Conservation (phyloP, 441 rosid species). For the Biscutella laevigata region DNA sequence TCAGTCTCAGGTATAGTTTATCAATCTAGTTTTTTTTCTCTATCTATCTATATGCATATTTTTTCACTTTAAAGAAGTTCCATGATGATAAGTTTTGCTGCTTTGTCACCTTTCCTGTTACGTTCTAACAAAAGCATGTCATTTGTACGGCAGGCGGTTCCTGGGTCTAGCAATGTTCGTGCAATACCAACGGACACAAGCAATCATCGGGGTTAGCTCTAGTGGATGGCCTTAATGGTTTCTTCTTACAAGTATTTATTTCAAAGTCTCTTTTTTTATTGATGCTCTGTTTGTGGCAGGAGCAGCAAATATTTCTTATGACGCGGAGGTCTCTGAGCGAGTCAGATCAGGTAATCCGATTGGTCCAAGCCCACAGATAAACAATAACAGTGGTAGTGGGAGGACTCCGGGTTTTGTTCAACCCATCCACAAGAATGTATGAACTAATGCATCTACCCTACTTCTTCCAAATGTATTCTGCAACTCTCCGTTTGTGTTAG, state of each 20-base stretch:
- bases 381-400: conserved; percentile 45
- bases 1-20: conserved; percentile 43
- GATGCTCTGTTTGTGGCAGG: conserved; percentile 40
- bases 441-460: conserved; percentile 16
- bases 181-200: conserved; percentile 42
- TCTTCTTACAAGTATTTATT: conserved; percentile 1
- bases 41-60: background rate
- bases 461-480: background rate
- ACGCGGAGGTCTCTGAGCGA: conserved; percentile 44
- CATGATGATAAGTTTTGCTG: background rate
- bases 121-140: conserved; percentile 6
- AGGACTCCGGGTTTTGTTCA: conserved; percentile 46
- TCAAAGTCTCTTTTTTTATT: background rate
- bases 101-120: background rate
- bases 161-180: conserved; percentile 59
- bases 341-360: conserved; percentile 37
- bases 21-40: conserved; percentile 19
- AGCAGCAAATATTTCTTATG: conserved; percentile 39
- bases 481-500: background rate
- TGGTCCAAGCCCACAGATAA: conserved; percentile 56
- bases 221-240: background rate
- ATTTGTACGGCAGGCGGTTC: conserved; percentile 42
- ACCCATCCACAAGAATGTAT: conserved; percentile 58
- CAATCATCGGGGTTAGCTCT: conserved; percentile 63
- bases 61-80: background rate